Base-by-base conservation (phyloP, 1,139 yeast genomes). In the Nakaseomyces nivariensis region DNA sequence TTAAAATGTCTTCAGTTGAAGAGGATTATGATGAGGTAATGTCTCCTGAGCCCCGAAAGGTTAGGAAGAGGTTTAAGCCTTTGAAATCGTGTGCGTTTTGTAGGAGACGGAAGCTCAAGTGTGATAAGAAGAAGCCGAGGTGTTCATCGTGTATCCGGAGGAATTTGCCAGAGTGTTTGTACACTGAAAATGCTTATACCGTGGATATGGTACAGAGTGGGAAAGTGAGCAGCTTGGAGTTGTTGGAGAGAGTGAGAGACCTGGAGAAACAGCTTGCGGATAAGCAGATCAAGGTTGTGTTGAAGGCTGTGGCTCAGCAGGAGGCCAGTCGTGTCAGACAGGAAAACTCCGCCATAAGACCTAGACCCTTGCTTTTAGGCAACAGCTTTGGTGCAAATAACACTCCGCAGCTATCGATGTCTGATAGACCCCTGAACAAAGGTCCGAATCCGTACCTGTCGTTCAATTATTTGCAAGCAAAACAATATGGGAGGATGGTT, bases 71-170 rank as follows among this genome's bases (percentile, higher is more conserved):
- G 43, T 38, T 38, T 38, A 64, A 64, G 48, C 57, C 55, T 5
- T 59, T 63, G 46, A 57, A 58, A 46, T 63, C 68, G 22, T 65
- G 69, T 48, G 49, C 55, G 7, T 63, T 62, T 45, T 65, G 69
- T 50, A 54, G 68, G 33, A 54, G 52, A 43, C 51, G 67, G 24
- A 64, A 64, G 48, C 51, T 65, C 40, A 63, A 63, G 50, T 65
- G 69, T 54, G 66, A 64, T 47, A 58, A 62, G 40, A 52, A 46
- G 41, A 57, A 56, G 43, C 66, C 64, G 3, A 51, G 55, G 48
- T 62, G 67, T 49, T 52, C 60, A 11, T 55, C 59, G 37, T 60
- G 67, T 45, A 32, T 46, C 26, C 53, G 58, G 6, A 57, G 67
- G 45, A 54, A 53, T 2, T 44, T 61, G 38, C 45, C 54, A 2